These are phyloP conservation scores for Gnaphalium uliginosum DNA, from an alignment of 129 eudicot species.

Conservation along the genomic window DNA sequence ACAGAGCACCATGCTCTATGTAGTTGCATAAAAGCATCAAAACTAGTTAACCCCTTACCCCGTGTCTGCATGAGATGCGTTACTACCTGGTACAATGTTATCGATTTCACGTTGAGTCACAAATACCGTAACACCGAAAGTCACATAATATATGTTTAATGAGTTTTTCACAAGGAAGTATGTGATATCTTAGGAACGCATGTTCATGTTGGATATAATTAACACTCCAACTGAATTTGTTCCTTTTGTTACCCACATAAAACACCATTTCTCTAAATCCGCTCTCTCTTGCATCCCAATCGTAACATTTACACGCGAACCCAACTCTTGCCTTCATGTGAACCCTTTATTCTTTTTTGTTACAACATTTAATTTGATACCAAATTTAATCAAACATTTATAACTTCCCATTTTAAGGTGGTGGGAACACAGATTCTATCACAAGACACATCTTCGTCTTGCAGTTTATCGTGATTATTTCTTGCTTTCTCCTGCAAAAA, in stretches of 20 bases:
- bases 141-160: background rate
- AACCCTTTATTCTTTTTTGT: background rate
- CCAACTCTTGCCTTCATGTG: background rate
- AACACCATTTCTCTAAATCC: background rate
- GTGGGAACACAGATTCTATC: background rate
- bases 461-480: background rate
- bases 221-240: no score
- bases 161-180: background rate
- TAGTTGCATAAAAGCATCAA: background rate
- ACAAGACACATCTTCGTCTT: background rate
- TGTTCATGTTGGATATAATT: background rate
- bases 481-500: background rate
- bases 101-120: background rate
- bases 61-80: background rate
- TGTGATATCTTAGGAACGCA: background rate
- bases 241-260: background rate
- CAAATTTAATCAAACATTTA: background rate
- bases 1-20: background rate
- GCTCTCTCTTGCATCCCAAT: background rate
- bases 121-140: background rate
- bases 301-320: background rate
- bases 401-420: background rate
- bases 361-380: background rate
- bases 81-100: background rate
- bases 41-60: background rate